These are phyloP conservation scores for Volvariella surrecta DNA, from an alignment of 1,284 basidiomycete species.

Conservation along the genomic window DNA sequence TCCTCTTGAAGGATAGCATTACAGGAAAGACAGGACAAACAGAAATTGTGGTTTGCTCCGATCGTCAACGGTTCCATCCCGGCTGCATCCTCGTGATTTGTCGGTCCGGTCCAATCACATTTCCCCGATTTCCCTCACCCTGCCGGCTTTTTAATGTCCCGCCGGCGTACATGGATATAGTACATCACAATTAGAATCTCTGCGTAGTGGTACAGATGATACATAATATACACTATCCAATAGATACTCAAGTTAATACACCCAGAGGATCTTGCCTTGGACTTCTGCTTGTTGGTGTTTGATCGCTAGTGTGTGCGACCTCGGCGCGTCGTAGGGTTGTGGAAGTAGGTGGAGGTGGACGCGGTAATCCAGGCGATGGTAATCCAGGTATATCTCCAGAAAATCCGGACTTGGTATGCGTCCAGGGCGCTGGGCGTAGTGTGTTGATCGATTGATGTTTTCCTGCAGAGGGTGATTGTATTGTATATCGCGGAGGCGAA, in stretches of 20 bases:
- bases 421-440: conserved; percentile 34
- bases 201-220: no score
- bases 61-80: conserved; percentile 22
- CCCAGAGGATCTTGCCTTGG: conserved; percentile 56
- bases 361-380: conserved; percentile 27
- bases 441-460: not conserved
- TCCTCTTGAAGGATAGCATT: conserved; percentile 30
- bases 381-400: conserved; percentile 25
- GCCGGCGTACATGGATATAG: not conserved
- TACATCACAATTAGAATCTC: no score
- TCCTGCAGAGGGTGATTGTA: conserved; percentile 2
- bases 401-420: conserved; percentile 46
- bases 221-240: not conserved
- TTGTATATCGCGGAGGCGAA: conserved; percentile 12
- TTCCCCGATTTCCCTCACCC: no score
- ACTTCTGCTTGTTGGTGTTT: conserved; percentile 20
- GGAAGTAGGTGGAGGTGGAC: conserved; percentile 38
- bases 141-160: not conserved
- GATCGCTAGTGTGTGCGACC: conserved; percentile 22
- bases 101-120: conserved; percentile 8
- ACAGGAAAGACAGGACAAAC: conserved; percentile 14
- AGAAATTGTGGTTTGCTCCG: conserved; percentile 15
- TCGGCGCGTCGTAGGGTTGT: conserved; percentile 22
- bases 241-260: conserved; percentile 28
- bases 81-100: conserved; percentile 33